These are phyloP conservation scores for Geotrichum reessii DNA, from an alignment of 1,139 yeast genomes.

Conservation along the genomic window DNA sequence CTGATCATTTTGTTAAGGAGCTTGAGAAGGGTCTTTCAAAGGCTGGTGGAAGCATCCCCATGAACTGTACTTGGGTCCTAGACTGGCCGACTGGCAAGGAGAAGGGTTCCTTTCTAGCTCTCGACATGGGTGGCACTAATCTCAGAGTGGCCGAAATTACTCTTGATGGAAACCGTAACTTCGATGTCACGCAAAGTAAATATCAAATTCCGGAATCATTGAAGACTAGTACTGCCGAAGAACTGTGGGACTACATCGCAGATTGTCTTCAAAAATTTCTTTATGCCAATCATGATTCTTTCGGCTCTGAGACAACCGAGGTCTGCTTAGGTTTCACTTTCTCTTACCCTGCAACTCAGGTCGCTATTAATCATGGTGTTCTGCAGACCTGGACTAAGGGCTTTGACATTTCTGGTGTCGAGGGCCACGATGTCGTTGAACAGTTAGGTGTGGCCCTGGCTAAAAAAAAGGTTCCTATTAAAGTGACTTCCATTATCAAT, in stretches of 20 bases:
- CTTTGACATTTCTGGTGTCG: constrained; percentile 87
- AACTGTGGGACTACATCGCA: constrained; percentile 83
- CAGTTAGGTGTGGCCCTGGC: constrained; percentile 74
- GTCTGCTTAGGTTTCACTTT: constrained; percentile 92
- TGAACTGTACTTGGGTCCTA: constrained; percentile 96
- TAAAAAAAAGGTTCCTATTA: constrained; percentile 62
- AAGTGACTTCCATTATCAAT: constrained; percentile 86
- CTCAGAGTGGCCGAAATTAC: constrained; percentile 82
- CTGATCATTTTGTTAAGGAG: constrained; percentile 64
- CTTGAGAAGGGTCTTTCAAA: constrained; percentile 73
- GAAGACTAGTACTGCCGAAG: constrained; percentile 74
- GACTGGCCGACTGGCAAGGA: constrained; percentile 90
- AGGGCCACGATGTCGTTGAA: constrained; percentile 91
- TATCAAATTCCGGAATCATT: constrained; percentile 62
- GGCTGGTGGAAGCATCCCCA: constrained; percentile 80
- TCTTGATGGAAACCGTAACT: constrained; percentile 70
- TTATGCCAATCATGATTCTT: constrained; percentile 46
- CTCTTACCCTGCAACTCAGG: constrained; percentile 86
- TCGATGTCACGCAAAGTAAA: constrained; percentile 79
- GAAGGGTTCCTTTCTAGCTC: constrained; percentile 81
- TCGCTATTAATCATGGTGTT: constrained; percentile 74
- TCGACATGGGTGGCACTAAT: constrained; percentile 95
- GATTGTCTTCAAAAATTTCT: constrained; percentile 60
- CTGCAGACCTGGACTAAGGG: constrained; percentile 98
- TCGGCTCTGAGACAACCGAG: constrained; percentile 20